Base-by-base conservation (phyloP, 495 filamentous ascomycete species). In the Penicillium longicatenatum region DNA sequence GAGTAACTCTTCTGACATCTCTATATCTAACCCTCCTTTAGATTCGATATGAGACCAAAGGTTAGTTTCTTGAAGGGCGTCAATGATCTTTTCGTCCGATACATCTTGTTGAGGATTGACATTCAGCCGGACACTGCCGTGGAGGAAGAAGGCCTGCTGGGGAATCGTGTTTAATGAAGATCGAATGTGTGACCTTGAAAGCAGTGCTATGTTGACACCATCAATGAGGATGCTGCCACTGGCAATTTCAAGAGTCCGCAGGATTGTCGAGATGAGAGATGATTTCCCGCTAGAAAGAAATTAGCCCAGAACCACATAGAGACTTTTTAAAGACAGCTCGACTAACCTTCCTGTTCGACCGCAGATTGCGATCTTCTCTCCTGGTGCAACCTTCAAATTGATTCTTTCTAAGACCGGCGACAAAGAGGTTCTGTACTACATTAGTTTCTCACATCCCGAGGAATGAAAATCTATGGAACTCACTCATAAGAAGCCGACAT, bases 61-160 rank as follows among this genome's bases (percentile, higher is more conserved):
- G 52, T 73, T 67, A 17, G 78, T 75, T 17, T 59, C 65, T 19
- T 69, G 29, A 2, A 84, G 63, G 2, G 68, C 72, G 4, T 54
- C 48, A 16, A 75, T 72, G 20, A 82, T 75, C 12, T 51, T 56
- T 9, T 73, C 69, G 35, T 82, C 76, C 1, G 61, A 50, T 1
- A 54, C 51, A 29, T 57, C 66, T 8, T 50, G 58, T 35, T 66
- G 54, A 10, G 77, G 75, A 52, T 82, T 78, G 6, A 74, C 58
- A 42, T 84, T 84, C 17, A 73, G 66, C 22, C 82, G 73, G 3
- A 82, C 63, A 2, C 64, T 72, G 14, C 75, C 79, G 6, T 62
- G 61, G 0, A 82, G 50, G 24, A 79, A 75, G 55, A 81, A 74
- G 1, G 78, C 71, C 17, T 85, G 79, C 56, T 84, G 81, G 1